Evolutionary conservation across 805 yeast species (phyloP).

Genomic region (Candida stauntonica): DNA sequence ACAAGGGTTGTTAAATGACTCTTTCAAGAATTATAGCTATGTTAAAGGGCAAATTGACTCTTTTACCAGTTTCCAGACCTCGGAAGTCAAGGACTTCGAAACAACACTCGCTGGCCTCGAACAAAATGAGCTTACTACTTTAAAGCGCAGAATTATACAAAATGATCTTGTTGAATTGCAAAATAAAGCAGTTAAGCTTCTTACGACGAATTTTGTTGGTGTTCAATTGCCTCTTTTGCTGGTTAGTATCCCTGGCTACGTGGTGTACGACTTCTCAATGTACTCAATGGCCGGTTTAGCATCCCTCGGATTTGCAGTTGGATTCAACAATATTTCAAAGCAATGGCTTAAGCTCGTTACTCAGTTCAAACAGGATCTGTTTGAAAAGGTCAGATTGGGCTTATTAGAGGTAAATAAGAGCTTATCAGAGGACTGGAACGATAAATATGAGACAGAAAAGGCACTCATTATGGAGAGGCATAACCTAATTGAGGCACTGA

Average conservation of each 20-base stretch:
- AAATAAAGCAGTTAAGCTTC: conserved; percentile 22
- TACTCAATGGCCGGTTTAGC: conserved; percentile 32
- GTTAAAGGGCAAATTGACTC: conserved; percentile 31
- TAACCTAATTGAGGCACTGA: conserved; percentile 11
- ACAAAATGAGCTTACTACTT: conserved; percentile 17
- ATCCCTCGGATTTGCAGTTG: conserved; percentile 29
- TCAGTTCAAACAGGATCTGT: conserved; percentile 22
- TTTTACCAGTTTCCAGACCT: conserved; percentile 20
- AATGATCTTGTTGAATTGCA: conserved; percentile 23
- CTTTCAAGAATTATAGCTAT: conserved; percentile 27
- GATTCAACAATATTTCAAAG: conserved; percentile 30
- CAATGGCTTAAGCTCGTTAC: conserved; percentile 26
- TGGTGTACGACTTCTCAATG: conserved; percentile 27
- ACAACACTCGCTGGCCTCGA: conserved; percentile 9
- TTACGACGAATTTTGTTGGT: conserved; percentile 27
- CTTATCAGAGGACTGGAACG: conserved; percentile 20
- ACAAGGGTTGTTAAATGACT: conserved; percentile 23
- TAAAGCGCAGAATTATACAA: conserved; percentile 20
- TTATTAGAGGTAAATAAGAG: conserved; percentile 19
- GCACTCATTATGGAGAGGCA: conserved; percentile 14
- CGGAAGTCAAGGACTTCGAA: conserved; percentile 4
- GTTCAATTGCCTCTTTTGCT: conserved; percentile 30
- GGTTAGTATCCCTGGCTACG: conserved; percentile 25
- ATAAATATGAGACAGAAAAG: conserved; percentile 19
- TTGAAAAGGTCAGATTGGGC: conserved; percentile 23